These are phyloP conservation scores for Farysia itapuensis DNA, from an alignment of 1,284 basidiomycete genomes.

Conservation along the genomic window DNA sequence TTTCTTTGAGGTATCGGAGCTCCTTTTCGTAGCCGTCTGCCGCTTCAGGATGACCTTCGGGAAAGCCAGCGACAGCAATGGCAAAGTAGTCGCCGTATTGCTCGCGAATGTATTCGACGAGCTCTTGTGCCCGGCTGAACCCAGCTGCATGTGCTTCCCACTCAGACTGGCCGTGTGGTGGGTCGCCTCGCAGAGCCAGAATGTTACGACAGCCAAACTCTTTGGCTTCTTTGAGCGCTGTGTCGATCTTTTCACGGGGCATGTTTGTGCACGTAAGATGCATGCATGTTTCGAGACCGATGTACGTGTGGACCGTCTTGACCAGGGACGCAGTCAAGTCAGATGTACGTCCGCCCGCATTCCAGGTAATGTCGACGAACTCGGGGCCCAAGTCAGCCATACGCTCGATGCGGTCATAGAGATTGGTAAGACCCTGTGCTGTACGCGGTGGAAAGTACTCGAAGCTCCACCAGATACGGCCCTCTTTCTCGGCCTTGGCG, in stretches of 20 bases:
- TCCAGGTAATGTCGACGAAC: constrained; percentile 99
- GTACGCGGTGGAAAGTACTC: constrained; percentile 96
- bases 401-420: constrained; percentile 86
- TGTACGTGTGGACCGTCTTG: constrained; percentile 68
- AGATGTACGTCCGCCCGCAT: constrained; percentile 85
- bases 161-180: constrained; percentile 63
- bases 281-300: constrained; percentile 60
- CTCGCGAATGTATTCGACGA: constrained; percentile 56
- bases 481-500: constrained; percentile 56
- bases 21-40: constrained; percentile 65
- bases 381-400: constrained; percentile 94
- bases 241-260: constrained; percentile 89
- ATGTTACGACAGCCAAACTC: constrained; percentile 88
- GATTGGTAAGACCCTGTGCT: constrained; percentile 69
- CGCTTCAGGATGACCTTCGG: constrained; percentile 68
- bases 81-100: constrained; percentile 58
- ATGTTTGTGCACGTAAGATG: constrained; percentile 63
- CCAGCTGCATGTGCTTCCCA: constrained; percentile 55
- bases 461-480: constrained; percentile 66
- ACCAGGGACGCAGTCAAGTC: constrained; percentile 72
- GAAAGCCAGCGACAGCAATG: constrained; percentile 60
- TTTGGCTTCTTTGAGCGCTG: constrained; percentile 89
- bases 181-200: constrained; percentile 79
- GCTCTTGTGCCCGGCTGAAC: constrained; percentile 53
- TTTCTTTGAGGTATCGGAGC: constrained; percentile 81